Evolutionary conservation across 2,329 filamentous ascomycete species (phyloP), one percentile per base, ranked within the genome.

Genomic region (Curvularia lunata): DNA sequence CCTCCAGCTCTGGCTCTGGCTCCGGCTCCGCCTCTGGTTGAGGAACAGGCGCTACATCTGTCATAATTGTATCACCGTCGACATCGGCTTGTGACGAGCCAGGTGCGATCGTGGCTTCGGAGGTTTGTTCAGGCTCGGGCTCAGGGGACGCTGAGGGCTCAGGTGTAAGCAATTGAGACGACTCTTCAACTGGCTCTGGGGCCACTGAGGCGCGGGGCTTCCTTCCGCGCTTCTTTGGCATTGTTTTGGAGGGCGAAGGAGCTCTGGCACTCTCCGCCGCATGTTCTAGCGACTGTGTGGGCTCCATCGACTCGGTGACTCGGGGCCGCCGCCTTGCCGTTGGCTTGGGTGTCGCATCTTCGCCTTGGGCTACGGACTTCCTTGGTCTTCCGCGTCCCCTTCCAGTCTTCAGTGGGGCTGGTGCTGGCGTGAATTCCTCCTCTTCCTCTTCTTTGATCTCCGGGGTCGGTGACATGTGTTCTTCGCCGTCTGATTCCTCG

Each of bases 351-450:
- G 85, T 82, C 7, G 84, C 77, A 55, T 62, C 52, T 32, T 62
- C 64, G 19, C 58, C 70, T 5, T 80, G 78, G 27, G 62, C 65
- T 42, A 53, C 59, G 30, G 63, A 57, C 52, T 73, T 74, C 42
- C 83, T 79, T 62, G 84, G 80, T n/a, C 84, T 81, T 52, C 84
- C 82, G 59, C 88, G 84, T 63, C 84, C 71, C 82, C 50, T 81
- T 30, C 82, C 85, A 46, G 80, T 82, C 58, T 83, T 84, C 54
- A 84, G 81, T 1, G 89, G 85, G 47, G 89, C 89, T 1, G 89
- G 85, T 46, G 89, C 90, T 2, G 92, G 92, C 43, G 89, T 90
- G 70, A 92, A 95, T 48, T 96, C 91, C 48, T 93, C 91, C 63
- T 91, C 90, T 27, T 89, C 82, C 16, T 85, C 82, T 32, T 86